These are phyloP conservation scores for Coleophoma eucalyptorum DNA, from an alignment of 2,329 filamentous ascomycete genomes.

Conservation along the genomic window DNA sequence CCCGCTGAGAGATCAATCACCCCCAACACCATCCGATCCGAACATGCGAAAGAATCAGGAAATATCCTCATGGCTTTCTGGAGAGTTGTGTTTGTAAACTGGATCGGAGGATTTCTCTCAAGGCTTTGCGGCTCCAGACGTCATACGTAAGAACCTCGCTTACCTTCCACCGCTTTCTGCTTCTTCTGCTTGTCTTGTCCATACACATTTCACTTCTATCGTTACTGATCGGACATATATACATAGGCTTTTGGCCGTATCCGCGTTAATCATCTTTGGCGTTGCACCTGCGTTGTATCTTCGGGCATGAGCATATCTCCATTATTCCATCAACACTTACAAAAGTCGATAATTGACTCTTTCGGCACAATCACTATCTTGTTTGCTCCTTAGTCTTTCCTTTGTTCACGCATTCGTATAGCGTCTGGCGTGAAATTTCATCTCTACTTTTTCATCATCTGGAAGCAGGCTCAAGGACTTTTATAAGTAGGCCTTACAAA, in stretches of 20 bases:
- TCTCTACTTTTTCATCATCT: too few species aligned
- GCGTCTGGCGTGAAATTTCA: too few species aligned
- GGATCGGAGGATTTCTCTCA: conserved; percentile 28
- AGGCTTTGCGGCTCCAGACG: conserved; percentile 22
- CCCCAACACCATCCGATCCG: conserved; percentile 21
- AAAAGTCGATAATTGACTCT: too few species aligned
- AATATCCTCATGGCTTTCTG: conserved; percentile 27
- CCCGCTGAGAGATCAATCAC: conserved; percentile 20
- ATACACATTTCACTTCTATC: conserved; percentile 2
- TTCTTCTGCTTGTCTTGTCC: conserved; percentile 1
- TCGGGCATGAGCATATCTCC: not conserved
- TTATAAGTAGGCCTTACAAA: too few species aligned
- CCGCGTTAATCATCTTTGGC: conserved; percentile 15
- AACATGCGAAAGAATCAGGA: conserved; percentile 17
- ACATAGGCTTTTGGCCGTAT: conserved; percentile 20
- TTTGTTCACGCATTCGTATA: too few species aligned
- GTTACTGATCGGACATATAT: conserved; percentile 16
- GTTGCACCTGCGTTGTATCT: conserved; percentile 21
- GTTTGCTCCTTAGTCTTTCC: too few species aligned
- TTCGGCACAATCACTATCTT: too few species aligned
- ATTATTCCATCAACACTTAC: too few species aligned
- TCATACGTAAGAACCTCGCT: conserved; percentile 19
- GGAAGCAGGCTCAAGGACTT: too few species aligned
- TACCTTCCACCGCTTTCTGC: conserved; percentile 3
- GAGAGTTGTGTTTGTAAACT: conserved; percentile 28